Conservation (phyloP, 495 filamentous ascomycete genomes). For the Lophiotrema nucula region DNA sequence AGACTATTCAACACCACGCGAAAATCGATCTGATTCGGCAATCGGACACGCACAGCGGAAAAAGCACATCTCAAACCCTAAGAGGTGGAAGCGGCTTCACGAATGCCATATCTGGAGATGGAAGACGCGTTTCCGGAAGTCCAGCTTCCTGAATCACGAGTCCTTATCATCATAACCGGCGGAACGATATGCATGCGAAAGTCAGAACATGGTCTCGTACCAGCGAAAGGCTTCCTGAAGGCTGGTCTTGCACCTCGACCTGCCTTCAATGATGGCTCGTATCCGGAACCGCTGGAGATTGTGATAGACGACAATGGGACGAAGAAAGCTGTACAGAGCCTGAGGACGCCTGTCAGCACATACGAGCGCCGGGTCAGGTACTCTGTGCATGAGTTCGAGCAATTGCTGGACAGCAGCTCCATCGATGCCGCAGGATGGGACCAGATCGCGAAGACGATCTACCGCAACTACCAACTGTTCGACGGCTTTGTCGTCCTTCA, state of each 20-base stretch:
- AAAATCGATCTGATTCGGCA: too few species aligned
- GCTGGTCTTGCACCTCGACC: constrained; percentile 79
- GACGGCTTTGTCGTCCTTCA: constrained; percentile 97
- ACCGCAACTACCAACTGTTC: constrained; percentile 81
- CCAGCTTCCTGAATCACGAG: constrained; percentile 66
- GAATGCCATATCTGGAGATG: too few species aligned
- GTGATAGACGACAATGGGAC: constrained; percentile 49
- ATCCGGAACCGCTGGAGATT: constrained; percentile 54
- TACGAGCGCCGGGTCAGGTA: constrained; percentile 85
- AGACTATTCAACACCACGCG: too few species aligned
- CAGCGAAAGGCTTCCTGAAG: constrained; percentile 75
- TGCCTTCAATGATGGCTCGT: constrained; percentile 83
- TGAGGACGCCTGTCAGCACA: constrained; percentile 76
- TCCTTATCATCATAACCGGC: constrained; percentile 86
- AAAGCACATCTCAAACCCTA: too few species aligned
- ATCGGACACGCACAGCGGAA: too few species aligned
- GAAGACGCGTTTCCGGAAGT: constrained; percentile 30
- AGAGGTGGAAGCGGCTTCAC: too few species aligned
- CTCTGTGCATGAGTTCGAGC: constrained; percentile 79
- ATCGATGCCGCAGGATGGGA: constrained; percentile 91
- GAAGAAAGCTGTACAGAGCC: constrained; percentile 52
- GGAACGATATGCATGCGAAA: constrained; percentile 95
- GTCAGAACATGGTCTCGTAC: constrained; percentile 47
- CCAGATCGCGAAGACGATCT: constrained; percentile 68
- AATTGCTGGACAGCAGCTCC: constrained; percentile 86